Conservation (phyloP, 306 rosid species). For the Alnus rubra region DNA sequence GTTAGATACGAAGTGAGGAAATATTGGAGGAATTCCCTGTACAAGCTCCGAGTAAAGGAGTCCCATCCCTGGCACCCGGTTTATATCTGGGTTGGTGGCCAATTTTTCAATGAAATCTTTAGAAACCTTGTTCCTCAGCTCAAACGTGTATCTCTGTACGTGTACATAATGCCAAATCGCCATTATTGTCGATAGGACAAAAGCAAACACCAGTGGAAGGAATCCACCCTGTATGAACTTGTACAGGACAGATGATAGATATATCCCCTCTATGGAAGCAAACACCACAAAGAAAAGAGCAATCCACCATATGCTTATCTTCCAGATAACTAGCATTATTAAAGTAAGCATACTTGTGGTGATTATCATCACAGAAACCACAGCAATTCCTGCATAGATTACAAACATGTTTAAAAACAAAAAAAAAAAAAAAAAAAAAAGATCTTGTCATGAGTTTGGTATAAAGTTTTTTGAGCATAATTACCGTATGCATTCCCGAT, state of each 20-base stretch:
- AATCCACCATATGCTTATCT: conserved; percentile 61
- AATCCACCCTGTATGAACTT: conserved; percentile 74
- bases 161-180: conserved; percentile 79
- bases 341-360: conserved; percentile 57
- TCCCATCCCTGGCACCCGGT: conserved; percentile 68
- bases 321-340: conserved; percentile 77
- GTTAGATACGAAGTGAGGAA: conserved; percentile 57
- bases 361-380: conserved; percentile 68
- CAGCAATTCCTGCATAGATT: conserved; percentile 60
- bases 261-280: conserved; percentile 43
- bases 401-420: background rate
- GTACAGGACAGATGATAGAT: conserved; percentile 53
- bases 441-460: background rate
- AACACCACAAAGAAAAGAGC: conserved; percentile 47
- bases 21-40: conserved; percentile 84
- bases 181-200: conserved; percentile 53
- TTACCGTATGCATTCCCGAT: conserved; percentile 84
- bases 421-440: background rate
- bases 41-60: conserved; percentile 76
- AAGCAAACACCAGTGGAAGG: conserved; percentile 56
- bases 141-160: conserved; percentile 63
- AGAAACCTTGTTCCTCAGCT: conserved; percentile 66
- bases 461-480: background rate
- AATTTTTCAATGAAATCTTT: conserved; percentile 47
- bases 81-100: conserved; percentile 35